These are phyloP conservation scores for Coemansia sp. DNA, from an alignment of 192 early-diverging fungal species.

Conservation along the genomic window DNA sequence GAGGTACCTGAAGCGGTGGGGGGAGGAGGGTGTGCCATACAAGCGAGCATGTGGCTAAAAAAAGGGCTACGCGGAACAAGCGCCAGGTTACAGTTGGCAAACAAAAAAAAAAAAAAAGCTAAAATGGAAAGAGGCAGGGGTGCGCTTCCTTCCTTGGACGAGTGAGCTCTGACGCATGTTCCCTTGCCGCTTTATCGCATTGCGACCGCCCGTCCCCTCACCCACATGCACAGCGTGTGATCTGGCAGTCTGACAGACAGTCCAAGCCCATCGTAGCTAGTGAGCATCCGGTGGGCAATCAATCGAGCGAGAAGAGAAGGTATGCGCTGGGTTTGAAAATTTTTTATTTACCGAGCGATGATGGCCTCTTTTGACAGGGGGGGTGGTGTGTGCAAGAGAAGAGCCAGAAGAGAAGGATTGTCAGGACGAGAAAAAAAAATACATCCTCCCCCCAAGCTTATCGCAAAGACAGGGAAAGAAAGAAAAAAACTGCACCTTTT, in stretches of 20 bases:
- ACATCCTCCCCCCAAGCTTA: background rate
- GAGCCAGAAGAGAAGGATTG: background rate
- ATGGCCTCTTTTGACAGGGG: background rate
- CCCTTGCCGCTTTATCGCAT: too few species aligned
- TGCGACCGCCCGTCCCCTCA: background rate
- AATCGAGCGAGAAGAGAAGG: background rate
- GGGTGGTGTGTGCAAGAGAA: background rate
- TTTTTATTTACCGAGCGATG: slow-evolving; percentile 3
- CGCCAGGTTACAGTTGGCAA: background rate
- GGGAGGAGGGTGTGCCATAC: background rate
- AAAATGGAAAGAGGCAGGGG: background rate
- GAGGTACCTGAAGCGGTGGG: background rate
- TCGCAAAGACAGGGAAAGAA: background rate
- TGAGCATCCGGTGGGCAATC: slow-evolving; percentile 2
- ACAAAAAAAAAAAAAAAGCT: background rate
- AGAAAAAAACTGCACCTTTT: too few species aligned
- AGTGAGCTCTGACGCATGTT: slow-evolving; percentile 3
- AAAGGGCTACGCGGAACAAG: background rate
- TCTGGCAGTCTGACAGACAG: background rate
- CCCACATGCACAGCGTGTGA: background rate
- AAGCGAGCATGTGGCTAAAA: background rate
- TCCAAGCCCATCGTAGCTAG: slow-evolving; percentile 1
- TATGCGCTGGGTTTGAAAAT: slow-evolving; percentile 5
- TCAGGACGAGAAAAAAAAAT: background rate
- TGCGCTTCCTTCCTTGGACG: background rate